Base-by-base conservation (phyloP, 2,329 filamentous ascomycete genomes). In the Xylariaceae sp. region DNA sequence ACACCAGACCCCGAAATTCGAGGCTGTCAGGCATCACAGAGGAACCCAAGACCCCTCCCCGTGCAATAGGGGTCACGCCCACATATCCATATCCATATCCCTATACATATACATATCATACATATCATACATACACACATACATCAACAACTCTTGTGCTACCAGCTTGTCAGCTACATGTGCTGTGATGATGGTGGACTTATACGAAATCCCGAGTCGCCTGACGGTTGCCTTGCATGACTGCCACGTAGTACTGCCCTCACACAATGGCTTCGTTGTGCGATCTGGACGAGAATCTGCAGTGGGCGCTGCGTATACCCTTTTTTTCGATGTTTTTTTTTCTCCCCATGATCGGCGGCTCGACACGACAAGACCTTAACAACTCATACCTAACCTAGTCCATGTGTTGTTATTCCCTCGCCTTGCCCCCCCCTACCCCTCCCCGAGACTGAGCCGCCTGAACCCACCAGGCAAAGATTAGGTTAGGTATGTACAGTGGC, bases 251-350 rank as follows among this genome's bases (percentile, higher is more conserved):
- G 57, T 60, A 60, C 60, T 40, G 50, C 47, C 51, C 51, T 54
- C 49, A 49, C 52, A 60, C 52, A 52, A 50, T 32, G 52, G 42
- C 32, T 26, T 42, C 32, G 54, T 52, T 48, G 50, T 59, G 51
- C 57, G 56, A 56, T 56, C 49, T 56, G 50, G 52, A 49, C 37
- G 41, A 57, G 32, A 40, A 50, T 45, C 58, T 61, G 50, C 58
- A 59, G 56, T 56, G 58, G 60, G 54, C 60, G 53, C 59, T 64
- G 61, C 61, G 60, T 54, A 64, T 62, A 60, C 51, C 61, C 59
- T 7, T 37, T 29, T 29, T 37, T 14, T 7, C 14, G 7, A 12
- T 37, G 7, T 7, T 37, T 7, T 37, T 29, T 29, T 29, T 29
- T 29, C 10, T 29, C 10, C 10, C 14, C 32, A 37, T 57, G 58